Percentiles rank a stretch among this genome's conserved stretches.
Conservation (phyloP, 352 stramenopile genomes). For the Phytophthora europaea region DNA sequence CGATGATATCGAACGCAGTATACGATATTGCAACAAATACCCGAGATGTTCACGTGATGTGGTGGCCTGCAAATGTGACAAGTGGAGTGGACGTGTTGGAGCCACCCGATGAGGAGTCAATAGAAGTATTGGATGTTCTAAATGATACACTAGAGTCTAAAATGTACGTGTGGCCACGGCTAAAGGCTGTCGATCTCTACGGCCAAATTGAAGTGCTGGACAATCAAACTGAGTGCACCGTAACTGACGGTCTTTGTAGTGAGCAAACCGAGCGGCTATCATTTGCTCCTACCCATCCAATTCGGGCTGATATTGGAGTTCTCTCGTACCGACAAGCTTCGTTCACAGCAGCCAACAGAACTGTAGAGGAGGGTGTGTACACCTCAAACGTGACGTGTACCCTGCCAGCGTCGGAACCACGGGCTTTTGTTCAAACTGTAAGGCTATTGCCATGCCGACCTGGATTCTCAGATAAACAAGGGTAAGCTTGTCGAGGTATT, state of each 20-base stretch:
- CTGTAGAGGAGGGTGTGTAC: constrained; percentile 38
- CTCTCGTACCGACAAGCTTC: constrained; percentile 51
- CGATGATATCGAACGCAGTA: constrained; percentile 52
- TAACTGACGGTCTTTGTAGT: constrained; percentile 27
- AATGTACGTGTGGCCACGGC: constrained; percentile 57
- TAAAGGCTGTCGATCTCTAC: constrained; percentile 71
- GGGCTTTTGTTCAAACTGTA: constrained; percentile 48
- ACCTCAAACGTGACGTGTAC: constrained; percentile 55
- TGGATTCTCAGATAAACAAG: constrained; percentile 54
- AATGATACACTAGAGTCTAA: constrained; percentile 41
- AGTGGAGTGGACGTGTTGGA: constrained; percentile 55
- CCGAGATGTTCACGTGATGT: constrained; percentile 56
- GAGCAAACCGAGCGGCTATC: constrained; percentile 21
- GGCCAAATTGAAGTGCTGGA: constrained; percentile 73
- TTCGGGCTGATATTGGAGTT: constrained; percentile 43
- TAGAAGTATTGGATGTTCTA: constrained; percentile 35
- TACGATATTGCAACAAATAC: constrained; percentile 78
- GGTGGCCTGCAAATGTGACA: constrained; percentile 64
- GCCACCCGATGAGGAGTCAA: constrained; percentile 59
- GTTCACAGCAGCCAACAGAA: constrained; percentile 42
- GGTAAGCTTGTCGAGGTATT: constrained; percentile 23
- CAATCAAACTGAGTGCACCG: constrained; percentile 49
- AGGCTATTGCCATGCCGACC: constrained; percentile 50
- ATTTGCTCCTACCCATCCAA: constrained; percentile 45
- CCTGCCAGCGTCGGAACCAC: constrained; percentile 38